These are phyloP conservation scores for Endogone sp. DNA, from an alignment of 192 early-diverging fungal genomes.

Conservation along the genomic window DNA sequence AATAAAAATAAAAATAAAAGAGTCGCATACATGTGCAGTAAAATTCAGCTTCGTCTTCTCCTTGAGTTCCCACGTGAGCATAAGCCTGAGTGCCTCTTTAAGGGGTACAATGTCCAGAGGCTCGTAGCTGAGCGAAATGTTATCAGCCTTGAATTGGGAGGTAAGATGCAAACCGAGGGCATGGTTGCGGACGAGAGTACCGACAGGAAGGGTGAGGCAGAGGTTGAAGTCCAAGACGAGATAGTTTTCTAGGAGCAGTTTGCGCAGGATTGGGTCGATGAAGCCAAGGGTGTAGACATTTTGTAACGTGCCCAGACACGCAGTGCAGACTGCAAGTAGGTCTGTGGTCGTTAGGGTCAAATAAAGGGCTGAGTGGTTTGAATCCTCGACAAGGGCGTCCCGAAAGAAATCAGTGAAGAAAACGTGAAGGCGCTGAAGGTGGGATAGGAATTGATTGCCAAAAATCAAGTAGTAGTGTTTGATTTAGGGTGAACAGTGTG, in stretches of 20 bases:
- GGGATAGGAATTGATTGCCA: too few relatives aligned
- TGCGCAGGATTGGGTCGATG: background rate
- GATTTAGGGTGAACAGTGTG: background rate
- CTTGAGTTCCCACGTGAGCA: slow-evolving; percentile 37
- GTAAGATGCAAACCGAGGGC: slow-evolving; percentile 23
- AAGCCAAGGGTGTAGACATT: background rate
- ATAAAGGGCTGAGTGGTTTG: background rate
- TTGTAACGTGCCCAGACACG: background rate
- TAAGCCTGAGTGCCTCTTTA: slow-evolving; percentile 54
- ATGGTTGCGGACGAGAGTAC: slow-evolving; percentile 37
- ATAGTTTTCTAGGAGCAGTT: slow-evolving; percentile 28
- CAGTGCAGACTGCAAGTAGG: background rate
- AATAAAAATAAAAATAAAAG: background rate
- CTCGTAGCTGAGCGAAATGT: background rate
- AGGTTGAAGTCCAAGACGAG: slow-evolving; percentile 28
- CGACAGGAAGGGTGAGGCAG: slow-evolving; percentile 35
- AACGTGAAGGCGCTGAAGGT: background rate
- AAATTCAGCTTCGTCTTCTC: slow-evolving; percentile 24
- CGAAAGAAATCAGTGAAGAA: background rate
- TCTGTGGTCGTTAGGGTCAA: background rate
- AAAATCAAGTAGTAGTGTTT: background rate
- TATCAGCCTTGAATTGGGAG: slow-evolving; percentile 8
- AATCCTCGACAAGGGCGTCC: background rate
- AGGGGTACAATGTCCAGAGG: slow-evolving; percentile 34
- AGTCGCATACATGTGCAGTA: slow-evolving; percentile 25